Evolutionary conservation across 345 rosid genomes (phyloP), one percentile per base, ranked within the genome.

Genomic region (Moringa oleifera): DNA sequence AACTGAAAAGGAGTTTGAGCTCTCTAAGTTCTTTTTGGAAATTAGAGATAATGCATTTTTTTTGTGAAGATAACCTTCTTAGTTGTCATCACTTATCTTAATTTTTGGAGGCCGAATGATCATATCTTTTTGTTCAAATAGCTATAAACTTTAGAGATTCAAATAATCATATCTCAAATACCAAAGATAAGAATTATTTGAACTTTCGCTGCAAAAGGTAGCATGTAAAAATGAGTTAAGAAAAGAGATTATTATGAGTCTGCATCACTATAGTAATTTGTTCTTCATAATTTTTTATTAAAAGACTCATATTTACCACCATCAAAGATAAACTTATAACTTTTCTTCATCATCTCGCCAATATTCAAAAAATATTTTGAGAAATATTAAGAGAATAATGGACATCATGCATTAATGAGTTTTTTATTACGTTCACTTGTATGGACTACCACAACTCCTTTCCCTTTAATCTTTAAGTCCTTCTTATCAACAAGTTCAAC

Each of bases 91-190:
- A 0, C 17, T 15, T 20, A 7, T 22, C n/a, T 21, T 23, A 10
- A 54, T 20, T 11, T 54, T 0, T 7, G 58, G 28, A 6, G 23
- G 25, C 1, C 58, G 25, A 54, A 37, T 13, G 22, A 68, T 55
- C 28, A 53, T 24, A 5, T 54, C 22, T 18, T 61, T 55, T 21
- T 56, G 7, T 15, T 25, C 28, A 0, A 55, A 7, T 0, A 53
- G 23, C 0, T 61, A 0, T 0, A 55, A 1, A 18, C 55, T 17
- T 18, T 55, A 24, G 1, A 22, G 19, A 9, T 41, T 70, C 23
- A 63, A 51, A 18, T 53, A 55, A 0, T 58, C 52, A 57, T 55
- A 69, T 47, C 54, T 52, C 2, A 41, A 15, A 18, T 59, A 59
- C 65, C 59, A 59, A 10, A 58, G 23, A 18, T 50, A 18, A 0